Conservation (phyloP, 495 filamentous ascomycete genomes). For the Penicillium pancosmium region DNA sequence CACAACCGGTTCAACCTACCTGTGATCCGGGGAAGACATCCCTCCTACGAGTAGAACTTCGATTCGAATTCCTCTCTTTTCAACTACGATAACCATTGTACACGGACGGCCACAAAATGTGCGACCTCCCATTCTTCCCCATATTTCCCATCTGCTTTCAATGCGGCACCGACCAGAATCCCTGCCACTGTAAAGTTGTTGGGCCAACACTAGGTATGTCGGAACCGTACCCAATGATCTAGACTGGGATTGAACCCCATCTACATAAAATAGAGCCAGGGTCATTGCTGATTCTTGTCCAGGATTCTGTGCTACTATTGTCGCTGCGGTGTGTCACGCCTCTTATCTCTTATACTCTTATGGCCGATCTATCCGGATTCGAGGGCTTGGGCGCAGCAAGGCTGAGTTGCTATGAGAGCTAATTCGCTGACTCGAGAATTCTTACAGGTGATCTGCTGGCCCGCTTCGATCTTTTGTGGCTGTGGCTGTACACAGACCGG, state of each 20-base stretch:
- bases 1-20: constrained; percentile 1
- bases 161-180: constrained; percentile 61
- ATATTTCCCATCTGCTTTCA: constrained; percentile 57
- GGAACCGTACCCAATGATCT: background rate
- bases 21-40: constrained; percentile 12
- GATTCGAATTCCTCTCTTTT: background rate
- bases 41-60: background rate
- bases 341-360: background rate
- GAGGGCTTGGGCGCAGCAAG: background rate
- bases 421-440: background rate
- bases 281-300: background rate
- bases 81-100: background rate
- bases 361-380: background rate
- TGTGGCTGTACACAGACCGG: constrained; percentile 60
- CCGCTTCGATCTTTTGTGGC: constrained; percentile 60
- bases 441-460: constrained; percentile 57
- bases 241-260: no score
- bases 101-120: constrained; percentile 27
- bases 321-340: constrained; percentile 51
- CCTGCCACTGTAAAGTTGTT: constrained; percentile 64
- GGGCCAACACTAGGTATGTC: constrained; percentile 58
- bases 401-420: background rate
- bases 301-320: constrained; percentile 51
- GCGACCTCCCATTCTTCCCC: constrained; percentile 41
- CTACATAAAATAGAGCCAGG: background rate